phyloP scores from a whole-genome alignment of 768 basidiomycete species.

The Phaffia australis region DNA sequence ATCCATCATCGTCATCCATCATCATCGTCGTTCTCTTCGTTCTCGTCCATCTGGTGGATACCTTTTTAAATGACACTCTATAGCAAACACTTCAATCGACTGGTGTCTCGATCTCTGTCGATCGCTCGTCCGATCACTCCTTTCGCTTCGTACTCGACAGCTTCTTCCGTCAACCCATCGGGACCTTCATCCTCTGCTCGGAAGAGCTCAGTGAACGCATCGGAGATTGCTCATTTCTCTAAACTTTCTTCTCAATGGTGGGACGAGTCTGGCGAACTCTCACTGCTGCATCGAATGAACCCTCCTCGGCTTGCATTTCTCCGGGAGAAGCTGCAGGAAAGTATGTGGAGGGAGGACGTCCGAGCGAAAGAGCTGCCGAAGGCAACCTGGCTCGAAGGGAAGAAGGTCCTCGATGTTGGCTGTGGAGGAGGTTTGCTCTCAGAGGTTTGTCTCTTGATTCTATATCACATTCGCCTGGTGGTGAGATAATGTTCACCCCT shows the following conservation, averaged over 20 bases:
- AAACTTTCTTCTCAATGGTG: slow-evolving; percentile 85
- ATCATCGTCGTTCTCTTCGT: too few species aligned
- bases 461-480: not conserved
- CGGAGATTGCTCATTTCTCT: slow-evolving; percentile 82
- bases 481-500: not conserved
- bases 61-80: too few species aligned
- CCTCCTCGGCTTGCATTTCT: slow-evolving; percentile 75
- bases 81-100: too few species aligned
- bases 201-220: slow-evolving; percentile 53
- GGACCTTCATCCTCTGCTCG: slow-evolving; percentile 8
- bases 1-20: too few species aligned
- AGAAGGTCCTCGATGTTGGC: slow-evolving; percentile 77
- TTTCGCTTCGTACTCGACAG: not conserved
- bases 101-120: too few species aligned
- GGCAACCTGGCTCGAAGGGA: slow-evolving; percentile 47
- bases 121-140: not conserved
- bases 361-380: slow-evolving; percentile 19
- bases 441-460: slow-evolving; percentile 49
- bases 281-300: slow-evolving; percentile 86
- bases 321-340: slow-evolving; percentile 36
- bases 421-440: slow-evolving; percentile 91
- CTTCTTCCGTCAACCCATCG: slow-evolving; percentile 3
- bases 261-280: slow-evolving; percentile 86
- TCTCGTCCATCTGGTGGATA: too few species aligned
- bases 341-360: slow-evolving; percentile 11